Evolutionary conservation across 441 rosid species (phyloP), one percentile per base, ranked within the genome.

Genomic region (Eruca vesicaria): DNA sequence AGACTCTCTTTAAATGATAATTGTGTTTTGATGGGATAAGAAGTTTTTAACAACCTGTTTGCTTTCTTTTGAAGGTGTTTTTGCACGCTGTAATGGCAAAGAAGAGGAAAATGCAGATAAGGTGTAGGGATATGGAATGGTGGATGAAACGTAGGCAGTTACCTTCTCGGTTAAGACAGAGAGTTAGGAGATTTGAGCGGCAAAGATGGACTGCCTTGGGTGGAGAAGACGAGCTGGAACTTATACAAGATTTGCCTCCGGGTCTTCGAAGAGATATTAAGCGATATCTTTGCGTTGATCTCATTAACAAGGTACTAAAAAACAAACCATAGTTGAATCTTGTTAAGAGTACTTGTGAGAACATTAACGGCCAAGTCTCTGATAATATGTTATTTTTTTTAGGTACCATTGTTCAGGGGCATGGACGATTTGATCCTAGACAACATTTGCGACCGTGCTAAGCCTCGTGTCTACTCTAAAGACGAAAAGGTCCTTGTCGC

Each of bases 131-230:
- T 63, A 72, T 90, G 48, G 95, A 89, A 53, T 87, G 96, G 96
- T 93, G 96, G 98, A 90, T 89, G 98, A 82, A 81, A 38, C 78
- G 94, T 67, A 80, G 96, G 78, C 98, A 90, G 78, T 69, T 93
- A 58, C 96, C 98, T 20, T 79, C 87, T 16, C 52, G 78, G 32
- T 68, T 89, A 77, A 84, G 93, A 72, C 83, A 80, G 53, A 80
- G 98, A 78, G 89, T 90, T 9, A 82, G 88, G 26, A 83, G 84
- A 67, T 93, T 72, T 36, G 94, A 90, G 32, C 71, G 82, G 43
- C 89, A 93, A 57, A 87, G 87, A 69, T 90, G 90, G 93, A 78
- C 76, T 4, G 68, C 78, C 20, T 81, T 86, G 75, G 94, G 89
- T 55, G 90, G 85, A 23, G 93, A 88, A 67, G 90, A 89, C 64